Evolutionary conservation across 495 filamentous ascomycete genomes (phyloP), one percentile per base, ranked within the genome.

Genomic region (Podospora tetraspora): DNA sequence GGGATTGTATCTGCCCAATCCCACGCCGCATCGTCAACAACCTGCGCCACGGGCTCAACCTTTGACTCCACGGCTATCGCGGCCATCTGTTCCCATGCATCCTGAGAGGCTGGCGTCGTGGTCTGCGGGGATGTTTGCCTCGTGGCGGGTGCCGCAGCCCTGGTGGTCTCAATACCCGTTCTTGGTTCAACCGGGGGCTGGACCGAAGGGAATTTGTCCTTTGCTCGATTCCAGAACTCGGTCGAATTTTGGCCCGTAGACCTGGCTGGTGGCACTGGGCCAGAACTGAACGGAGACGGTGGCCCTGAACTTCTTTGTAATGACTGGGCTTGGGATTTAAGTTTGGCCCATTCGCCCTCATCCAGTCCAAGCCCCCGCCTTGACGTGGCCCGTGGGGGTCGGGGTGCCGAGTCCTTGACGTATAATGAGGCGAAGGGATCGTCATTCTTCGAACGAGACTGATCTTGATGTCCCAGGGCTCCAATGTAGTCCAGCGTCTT

Each of bases 1-100:
- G n/a, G 23, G 12, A 27, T 23, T 25, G 68, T 19, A 24, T 70
- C 66, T 8, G 68, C 61, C 71, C 68, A 72, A 21, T 52, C 69
- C 71, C 71, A 72, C 5, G 23, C 21, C 9, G 43, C 7, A 52
- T 25, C 25, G 4, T 11, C 13, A 16, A 21, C 56, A 12, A 34
- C 19, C 4, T n/a, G 25, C 1, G 24, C 27, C 62, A 62, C 62
- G 8, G 65, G 16, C 37, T n/a, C 43, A n/a, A 2, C 43, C 43
- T 52, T 52, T 1, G 37, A 6, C 12, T 19, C 19, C 16, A n/a
- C 5, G 43, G 19, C 19, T 52, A n/a, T 19, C 19, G 43, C 43
- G 43, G 5, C 2, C 43, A 62, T 19, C 58, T 60, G 23, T 60
- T 23, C 22, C 37, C 58, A 68, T 24, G 13, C 24, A 24, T 60